Base-by-base conservation (phyloP, 2,329 filamentous ascomycete genomes). In the Microdochium paspali region DNA sequence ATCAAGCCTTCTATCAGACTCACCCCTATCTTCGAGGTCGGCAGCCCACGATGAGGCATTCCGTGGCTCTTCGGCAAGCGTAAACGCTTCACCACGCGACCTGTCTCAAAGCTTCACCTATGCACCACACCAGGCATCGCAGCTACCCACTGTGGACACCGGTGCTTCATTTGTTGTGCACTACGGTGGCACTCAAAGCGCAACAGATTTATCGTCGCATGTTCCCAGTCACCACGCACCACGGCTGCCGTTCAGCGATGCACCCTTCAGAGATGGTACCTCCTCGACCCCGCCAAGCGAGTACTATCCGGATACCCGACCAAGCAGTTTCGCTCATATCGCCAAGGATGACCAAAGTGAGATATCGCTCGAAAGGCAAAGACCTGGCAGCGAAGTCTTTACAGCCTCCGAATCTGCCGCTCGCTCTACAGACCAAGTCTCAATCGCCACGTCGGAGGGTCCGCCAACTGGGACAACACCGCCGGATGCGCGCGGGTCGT, bases 121-220 rank as follows among this genome's bases (percentile, higher is more conserved):
- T 46, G 51, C 50, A 24, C 45, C 50, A 39, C 51, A 53, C 20
- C 68, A 70, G 30, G 4, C 18, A 40, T 40, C 18, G 5, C 70
- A 69, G 39, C 66, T 77, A 7, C 71, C 74, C 1, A 73, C 77
- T 49, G 58, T 77, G 10, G 74, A 79, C 48, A 74, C 70, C 3
- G 72, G 72, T 5, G 67, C 65, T 49, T 69, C 67, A n/a, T 76
- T 78, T 50, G 68, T 66, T 6, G 63, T 76, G n/a, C 68, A 71
- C 3, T 75, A 74, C 50, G 52, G 71, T 35, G 66, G 47, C 58
- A 65, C 51, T 59, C 61, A 51, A 49, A 55, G 51, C 44, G 45
- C 52, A 35, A 44, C 45, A 9, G 39, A 49, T 24, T 39, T 49
- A 43, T 49, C 55, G 12, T 51, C 61, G 31, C 66, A 65, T 23